Evolutionary conservation across 148 eudicot genomes (phyloP).

Genomic region (Fallopia convolvulus): DNA sequence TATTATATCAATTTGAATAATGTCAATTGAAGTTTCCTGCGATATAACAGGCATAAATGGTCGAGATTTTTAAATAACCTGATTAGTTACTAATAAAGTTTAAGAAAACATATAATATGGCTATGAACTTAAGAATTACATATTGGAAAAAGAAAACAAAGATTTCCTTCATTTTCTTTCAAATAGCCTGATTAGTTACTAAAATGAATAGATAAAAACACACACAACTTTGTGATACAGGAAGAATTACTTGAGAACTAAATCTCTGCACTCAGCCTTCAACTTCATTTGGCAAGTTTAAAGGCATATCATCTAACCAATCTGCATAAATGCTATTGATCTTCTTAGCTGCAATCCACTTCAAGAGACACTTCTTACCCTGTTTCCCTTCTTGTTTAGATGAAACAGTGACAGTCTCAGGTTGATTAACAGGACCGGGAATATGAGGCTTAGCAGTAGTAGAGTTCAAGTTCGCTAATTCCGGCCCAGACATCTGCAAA

Average conservation of each 20-base stretch:
- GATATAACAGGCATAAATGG: too few relatives aligned
- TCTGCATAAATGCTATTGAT: conserved; percentile 70
- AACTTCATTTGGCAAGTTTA: conserved; percentile 28
- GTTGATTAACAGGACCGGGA: conserved; percentile 22
- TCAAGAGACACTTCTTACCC: conserved; percentile 31
- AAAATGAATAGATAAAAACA: not conserved
- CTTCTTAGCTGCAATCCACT: conserved; percentile 60
- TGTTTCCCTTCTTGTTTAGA: conserved; percentile 30
- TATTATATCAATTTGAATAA: too few relatives aligned
- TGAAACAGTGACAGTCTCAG: conserved; percentile 20
- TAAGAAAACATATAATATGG: not conserved
- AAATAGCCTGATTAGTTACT: not conserved
- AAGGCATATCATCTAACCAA: conserved; percentile 68
- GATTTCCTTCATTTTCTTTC: not conserved
- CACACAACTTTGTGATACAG: not conserved
- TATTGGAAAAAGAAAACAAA: not conserved
- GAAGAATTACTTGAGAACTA: not conserved
- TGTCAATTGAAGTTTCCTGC: too few relatives aligned
- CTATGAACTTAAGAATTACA: not conserved
- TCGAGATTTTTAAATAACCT: too few relatives aligned
- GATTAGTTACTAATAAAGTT: not conserved
- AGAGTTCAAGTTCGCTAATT: conserved; percentile 10
- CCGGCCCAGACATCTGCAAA: conserved; percentile 32
- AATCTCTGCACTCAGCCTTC: conserved; percentile 11
- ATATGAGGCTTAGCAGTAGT: conserved; percentile 22